Conservation (phyloP, 2,329 filamentous ascomycete genomes). For the Fusarium keratoplasticum region DNA sequence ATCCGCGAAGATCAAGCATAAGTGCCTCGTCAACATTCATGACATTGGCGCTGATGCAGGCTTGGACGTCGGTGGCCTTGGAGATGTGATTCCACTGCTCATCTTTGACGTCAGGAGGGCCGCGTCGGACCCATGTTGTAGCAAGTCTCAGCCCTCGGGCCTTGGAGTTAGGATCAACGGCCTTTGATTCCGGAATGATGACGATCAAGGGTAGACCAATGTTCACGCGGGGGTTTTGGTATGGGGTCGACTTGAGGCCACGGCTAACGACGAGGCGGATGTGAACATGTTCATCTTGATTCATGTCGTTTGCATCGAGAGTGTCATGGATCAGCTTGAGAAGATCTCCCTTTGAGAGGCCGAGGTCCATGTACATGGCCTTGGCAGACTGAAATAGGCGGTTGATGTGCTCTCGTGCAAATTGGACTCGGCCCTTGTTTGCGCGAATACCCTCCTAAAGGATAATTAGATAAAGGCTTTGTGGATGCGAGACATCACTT, state of each 20-base stretch:
- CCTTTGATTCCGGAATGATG: not conserved
- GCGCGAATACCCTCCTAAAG: not conserved
- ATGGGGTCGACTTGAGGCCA: not conserved
- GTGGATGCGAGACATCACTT: not conserved
- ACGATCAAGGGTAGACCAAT: not conserved
- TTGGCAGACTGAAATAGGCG: constrained; percentile 46
- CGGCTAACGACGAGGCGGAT: not conserved
- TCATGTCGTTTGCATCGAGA: not conserved
- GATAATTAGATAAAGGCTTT: not conserved
- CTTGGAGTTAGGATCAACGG: not conserved
- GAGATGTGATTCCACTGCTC: constrained; percentile 49
- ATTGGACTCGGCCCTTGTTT: constrained; percentile 37
- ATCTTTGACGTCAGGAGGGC: constrained; percentile 47
- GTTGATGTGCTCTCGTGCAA: constrained; percentile 44
- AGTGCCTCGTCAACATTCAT: constrained; percentile 48
- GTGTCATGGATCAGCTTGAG: constrained; percentile 6
- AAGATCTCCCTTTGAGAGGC: constrained; percentile 41
- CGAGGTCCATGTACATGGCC: constrained; percentile 47
- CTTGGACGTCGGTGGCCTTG: constrained; percentile 48
- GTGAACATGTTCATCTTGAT: not conserved
- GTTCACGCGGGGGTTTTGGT: not conserved
- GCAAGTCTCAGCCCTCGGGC: not conserved
- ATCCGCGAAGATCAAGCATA: constrained; percentile 6
- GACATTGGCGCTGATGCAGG: constrained; percentile 45
- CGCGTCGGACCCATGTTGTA: constrained; percentile 38